Base-by-base conservation (phyloP, 768 basidiomycete genomes). In the Leccinum uliginosum region DNA sequence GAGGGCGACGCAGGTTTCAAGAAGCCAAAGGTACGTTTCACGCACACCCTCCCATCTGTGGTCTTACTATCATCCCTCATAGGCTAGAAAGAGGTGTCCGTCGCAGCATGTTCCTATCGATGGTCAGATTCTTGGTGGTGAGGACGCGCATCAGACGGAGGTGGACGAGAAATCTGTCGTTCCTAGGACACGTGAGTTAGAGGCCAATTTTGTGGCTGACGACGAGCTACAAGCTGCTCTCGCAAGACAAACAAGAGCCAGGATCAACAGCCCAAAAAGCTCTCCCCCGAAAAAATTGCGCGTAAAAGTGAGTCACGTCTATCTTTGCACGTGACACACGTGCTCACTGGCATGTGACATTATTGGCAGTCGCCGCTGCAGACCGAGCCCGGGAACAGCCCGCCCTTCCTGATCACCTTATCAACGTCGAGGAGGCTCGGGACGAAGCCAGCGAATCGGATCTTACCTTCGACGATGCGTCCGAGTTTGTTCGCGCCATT, bases 201-300 rank as follows among this genome's bases (percentile, higher is more conserved):
- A 94, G 69, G 78, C 80, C 64, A 96, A 96, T 74, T 92, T 97
- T 72, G 88, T 98, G 61, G 97, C 98, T 74, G 97, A 99, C 71
- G 97, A 99, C 72, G 97, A 99, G 66, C 82, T 99, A 44, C 95
- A 98, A 78, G 90, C 91, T 43, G 92, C 91, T 26, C 78, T 98
- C 57, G 87, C 96, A 34, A 84, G 91, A 10, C 85, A 91, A 57
- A 81, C 97, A 56, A 83, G 89, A 65, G 87, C 88, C 50, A 91
- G 90, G 63, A 77, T 93, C 4, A 84, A 82, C 66, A 92, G 69
- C 62, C 79, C 21, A 87, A 90, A 68, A 92, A 89, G 65, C 53
- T 87, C 14, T 81, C 86, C 4, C 87, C 92, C 0, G 93, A 97
- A 65, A 86, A 96, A 63, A 75, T 95, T 23, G 92, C 91, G 2